Base-by-base conservation (phyloP, 345 rosid genomes). In the Populus nigra region DNA sequence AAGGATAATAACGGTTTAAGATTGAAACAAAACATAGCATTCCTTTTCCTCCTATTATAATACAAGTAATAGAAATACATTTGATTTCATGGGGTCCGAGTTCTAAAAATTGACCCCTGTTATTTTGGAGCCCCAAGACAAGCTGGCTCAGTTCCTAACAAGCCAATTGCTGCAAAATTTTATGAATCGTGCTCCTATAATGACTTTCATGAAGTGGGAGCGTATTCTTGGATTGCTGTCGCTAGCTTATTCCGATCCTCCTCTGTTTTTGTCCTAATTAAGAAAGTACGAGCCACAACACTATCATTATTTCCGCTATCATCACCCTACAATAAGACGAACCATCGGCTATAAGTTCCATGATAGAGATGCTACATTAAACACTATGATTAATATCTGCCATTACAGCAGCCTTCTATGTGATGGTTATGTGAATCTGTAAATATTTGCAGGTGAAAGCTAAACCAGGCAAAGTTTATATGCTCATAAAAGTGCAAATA, bases 201-300 rank as follows among this genome's bases (percentile, higher is more conserved):
- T 5, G 17, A 67, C 77, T 50, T 80, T 89, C 83, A 92, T 0
- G 89, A 91, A 16, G 86, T 85, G 39, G 99, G 98, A 33, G 98
- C 91, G 31, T 88, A 87, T 83, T 92, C 98, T 80, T 90, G 87
- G 82, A 96, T 96, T 7, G 91, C 90, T 22, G 91, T 75, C 4
- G 91, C 96, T 71, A 96, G 88, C 74, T 90, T 89, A 78, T 90
- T 81, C 62, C 97, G 89, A 67, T 94, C 97, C 53, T 91, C 98
- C 82, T 81, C 85, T 50, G 93, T 86, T 86, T 87, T 96, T 35
- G 89, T 86, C 84, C 93, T 86, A 25, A 96, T 90, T 69, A 93
- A 87, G 83, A 91, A 96, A 27, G 99, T 96, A 43, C 92, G 94
- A 0, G 95, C 91, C 70, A 81, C 87, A 10, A 79, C 91, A 16